Base-by-base conservation (phyloP, 2,329 filamentous ascomycete species). In the Pestalotiopsis sp. region DNA sequence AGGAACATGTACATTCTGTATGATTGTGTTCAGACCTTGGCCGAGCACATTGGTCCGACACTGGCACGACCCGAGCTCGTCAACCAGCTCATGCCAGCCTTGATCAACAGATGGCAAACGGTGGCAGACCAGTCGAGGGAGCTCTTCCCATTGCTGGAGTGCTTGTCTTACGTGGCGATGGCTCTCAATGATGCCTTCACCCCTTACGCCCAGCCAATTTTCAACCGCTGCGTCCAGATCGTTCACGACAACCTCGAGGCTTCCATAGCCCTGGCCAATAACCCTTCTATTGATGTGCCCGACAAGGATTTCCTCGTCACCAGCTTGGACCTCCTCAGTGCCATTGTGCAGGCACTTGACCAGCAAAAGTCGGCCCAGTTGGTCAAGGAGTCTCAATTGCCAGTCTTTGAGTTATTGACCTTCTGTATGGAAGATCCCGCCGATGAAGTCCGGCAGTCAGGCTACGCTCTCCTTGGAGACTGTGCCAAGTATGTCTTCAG, bases 1-100 rank as follows among this genome's bases (percentile, higher is more conserved):
- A 91, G 94, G 75, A 99, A 99, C 82, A 98, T 98, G 89, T 98
- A 97, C 82, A 97, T 98, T 66, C 88, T 99, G 40, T 99, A 99
- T 82, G 96, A 99, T 81, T 98, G 96, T 79, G 93, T 99, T 40
- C 96, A 99, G 82, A 99, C 96, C 0, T 84, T 99, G 67, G 96
- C 96, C 3, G 96, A 99, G 79, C 92, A 94, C 75, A 92, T 98
- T 66, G 94, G 94, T 11, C 89, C 91, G 6, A 89, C 92, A 40
- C 85, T 99, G 71, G 92, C 94, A n/a, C 86, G 89, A 69, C 92
- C 92, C 6, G 88, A 94, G 65, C 87, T 97, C n/a, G 90, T 94
- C 55, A 88, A 92, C 70, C 86, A 94, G 72, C 86, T 99, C 68
- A 98, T 99, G 95, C 94, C 96, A 26, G 93, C 94, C 13, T 86